Percentiles rank a stretch among this genome's conserved stretches.
Evolutionary conservation across 202 grass and related monocot species (phyloP).

Genomic region (Cymbopogon flexuosus): DNA sequence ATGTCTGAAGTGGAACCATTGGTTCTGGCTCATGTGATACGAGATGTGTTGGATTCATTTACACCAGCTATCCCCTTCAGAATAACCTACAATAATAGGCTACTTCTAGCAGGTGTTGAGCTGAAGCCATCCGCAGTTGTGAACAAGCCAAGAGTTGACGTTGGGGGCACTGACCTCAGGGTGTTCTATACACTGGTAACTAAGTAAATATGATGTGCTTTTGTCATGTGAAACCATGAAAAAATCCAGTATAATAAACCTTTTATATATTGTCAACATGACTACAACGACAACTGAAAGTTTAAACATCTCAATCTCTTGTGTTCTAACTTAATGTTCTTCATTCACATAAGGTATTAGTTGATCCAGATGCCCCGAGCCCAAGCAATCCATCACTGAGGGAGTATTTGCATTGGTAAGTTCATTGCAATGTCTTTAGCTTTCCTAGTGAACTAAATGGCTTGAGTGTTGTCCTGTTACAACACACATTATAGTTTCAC

Average conservation of each 20-base stretch:
- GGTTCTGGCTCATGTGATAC: conserved; percentile 46
- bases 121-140: conserved; percentile 42
- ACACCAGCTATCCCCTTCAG: conserved; percentile 19
- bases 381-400: conserved; percentile 60
- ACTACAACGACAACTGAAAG: background rate
- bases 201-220: background rate
- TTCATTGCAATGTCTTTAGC: background rate
- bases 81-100: conserved; percentile 44
- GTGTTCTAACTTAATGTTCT: background rate
- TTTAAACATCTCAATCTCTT: background rate
- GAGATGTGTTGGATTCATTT: conserved; percentile 60
- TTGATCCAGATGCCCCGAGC: conserved; percentile 77
- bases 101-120: conserved; percentile 39
- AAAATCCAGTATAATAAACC: background rate
- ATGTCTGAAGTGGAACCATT: conserved; percentile 45
- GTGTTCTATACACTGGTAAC: conserved; percentile 61
- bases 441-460: background rate
- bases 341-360: conserved; percentile 40
- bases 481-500: background rate
- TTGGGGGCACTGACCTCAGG: conserved; percentile 54
- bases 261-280: background rate
- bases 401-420: conserved; percentile 75
- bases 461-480: background rate
- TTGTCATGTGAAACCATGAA: background rate
- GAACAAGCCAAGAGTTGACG: conserved; percentile 47